Percentiles rank a stretch among this genome's conserved stretches.
These are phyloP conservation scores for Mortierella claussenii DNA, from an alignment of 192 early-diverging fungal species.

Conservation along the genomic window DNA sequence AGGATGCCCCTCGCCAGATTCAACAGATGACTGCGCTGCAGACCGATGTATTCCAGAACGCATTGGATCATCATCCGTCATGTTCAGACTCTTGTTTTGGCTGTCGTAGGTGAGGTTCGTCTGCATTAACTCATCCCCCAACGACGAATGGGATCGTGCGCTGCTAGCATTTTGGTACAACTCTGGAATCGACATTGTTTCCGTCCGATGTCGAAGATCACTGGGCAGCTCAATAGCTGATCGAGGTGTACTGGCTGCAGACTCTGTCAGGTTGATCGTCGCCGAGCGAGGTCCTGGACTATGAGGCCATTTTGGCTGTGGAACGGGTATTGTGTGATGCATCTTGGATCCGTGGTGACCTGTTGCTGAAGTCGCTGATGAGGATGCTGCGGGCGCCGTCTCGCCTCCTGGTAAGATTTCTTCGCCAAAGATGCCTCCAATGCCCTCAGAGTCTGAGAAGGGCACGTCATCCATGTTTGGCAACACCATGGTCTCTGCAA, in stretches of 20 bases:
- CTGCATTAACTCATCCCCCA: constrained; percentile 38
- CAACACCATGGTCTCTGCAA: constrained; percentile 81
- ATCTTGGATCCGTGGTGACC: background rate
- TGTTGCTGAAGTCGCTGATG: background rate
- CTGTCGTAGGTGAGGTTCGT: constrained; percentile 28
- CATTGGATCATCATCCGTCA: constrained; percentile 33
- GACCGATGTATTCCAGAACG: background rate
- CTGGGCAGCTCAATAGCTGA: constrained; percentile 23
- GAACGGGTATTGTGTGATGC: too few relatives aligned
- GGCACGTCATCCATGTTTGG: constrained; percentile 91
- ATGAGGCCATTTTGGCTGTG: constrained; percentile 6
- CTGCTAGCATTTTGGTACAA: constrained; percentile 16
- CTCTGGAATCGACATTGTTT: constrained; percentile 6
- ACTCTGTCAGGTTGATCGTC: constrained; percentile 18
- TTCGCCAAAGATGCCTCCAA: constrained; percentile 69
- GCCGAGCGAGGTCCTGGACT: constrained; percentile 28
- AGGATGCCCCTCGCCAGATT: constrained; percentile 7
- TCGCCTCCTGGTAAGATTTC: constrained; percentile 31
- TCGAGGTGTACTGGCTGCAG: constrained; percentile 3
- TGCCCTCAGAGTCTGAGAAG: constrained; percentile 71
- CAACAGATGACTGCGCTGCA: background rate
- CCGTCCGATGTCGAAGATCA: constrained; percentile 22
- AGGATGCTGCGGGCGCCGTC: too few relatives aligned
- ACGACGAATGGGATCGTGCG: constrained; percentile 17
- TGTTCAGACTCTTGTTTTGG: background rate